A percentile compares a stretch with the other conserved stretches of the same genome.
phyloP scores from a whole-genome alignment of 257 asterid species.

The Solanum lignicaule region DNA sequence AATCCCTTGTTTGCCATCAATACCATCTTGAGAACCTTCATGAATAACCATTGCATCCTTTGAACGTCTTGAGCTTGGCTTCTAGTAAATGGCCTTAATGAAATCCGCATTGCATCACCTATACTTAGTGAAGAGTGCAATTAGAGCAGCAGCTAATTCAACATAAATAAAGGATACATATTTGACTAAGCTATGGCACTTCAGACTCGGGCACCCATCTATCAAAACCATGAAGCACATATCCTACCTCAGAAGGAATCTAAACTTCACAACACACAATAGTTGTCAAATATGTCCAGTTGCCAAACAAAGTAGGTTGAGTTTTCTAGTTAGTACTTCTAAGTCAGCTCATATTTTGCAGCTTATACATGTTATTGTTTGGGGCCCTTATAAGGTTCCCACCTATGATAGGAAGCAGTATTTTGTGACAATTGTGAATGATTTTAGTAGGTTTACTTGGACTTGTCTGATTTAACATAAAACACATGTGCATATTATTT shows the following conservation, averaged over 20 bases:
- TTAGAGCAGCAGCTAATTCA: rapidly evolving
- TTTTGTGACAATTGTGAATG: too few species aligned
- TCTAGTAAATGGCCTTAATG: too few species aligned
- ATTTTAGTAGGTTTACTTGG: not conserved
- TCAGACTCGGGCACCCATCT: not conserved
- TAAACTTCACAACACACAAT: not conserved
- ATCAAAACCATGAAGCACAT: not conserved
- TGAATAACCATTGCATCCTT: too few species aligned
- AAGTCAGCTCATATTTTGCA: too few species aligned
- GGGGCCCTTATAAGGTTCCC: too few species aligned
- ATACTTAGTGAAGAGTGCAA: too few species aligned
- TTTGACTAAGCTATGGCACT: not conserved
- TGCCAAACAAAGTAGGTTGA: not conserved
- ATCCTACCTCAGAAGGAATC: not conserved
- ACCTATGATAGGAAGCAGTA: too few species aligned
- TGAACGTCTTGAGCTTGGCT: too few species aligned
- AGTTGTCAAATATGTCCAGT: not conserved
- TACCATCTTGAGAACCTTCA: too few species aligned
- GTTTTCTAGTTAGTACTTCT: not conserved
- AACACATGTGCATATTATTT: not conserved
- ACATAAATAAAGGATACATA: not conserved
- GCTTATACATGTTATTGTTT: too few species aligned
- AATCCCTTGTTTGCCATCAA: too few species aligned
- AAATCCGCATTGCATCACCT: too few species aligned
- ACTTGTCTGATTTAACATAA: not conserved